Conservation (phyloP, 2,329 filamentous ascomycete genomes). For the Aspergillus melleus region DNA sequence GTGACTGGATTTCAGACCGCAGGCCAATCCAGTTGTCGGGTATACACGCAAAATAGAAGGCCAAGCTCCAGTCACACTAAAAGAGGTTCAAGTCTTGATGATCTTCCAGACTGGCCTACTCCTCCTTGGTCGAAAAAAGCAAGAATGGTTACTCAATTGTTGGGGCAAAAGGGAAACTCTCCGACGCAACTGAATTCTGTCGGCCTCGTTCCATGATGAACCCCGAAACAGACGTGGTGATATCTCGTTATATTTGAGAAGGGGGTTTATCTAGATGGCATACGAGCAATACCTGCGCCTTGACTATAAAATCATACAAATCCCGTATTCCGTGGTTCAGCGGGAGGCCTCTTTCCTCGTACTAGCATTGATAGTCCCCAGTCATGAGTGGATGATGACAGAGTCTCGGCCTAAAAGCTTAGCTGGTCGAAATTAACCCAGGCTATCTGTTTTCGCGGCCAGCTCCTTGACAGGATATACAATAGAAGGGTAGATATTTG, state of each 20-base stretch:
- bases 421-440: background rate
- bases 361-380: background rate
- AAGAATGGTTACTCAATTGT: background rate
- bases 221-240: background rate
- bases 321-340: background rate
- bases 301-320: background rate
- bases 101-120: background rate
- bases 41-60: background rate
- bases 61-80: background rate
- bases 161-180: background rate
- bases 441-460: background rate
- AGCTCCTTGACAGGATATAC: background rate
- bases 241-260: background rate
- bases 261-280: background rate
- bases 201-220: background rate
- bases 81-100: background rate
- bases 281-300: background rate
- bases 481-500: background rate
- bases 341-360: background rate
- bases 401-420: background rate
- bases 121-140: background rate
- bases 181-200: background rate
- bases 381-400: background rate
- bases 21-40: background rate
- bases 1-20: background rate